Conservation (phyloP, 352 stramenopile genomes). For the Pilasporangium apinafurcum region DNA sequence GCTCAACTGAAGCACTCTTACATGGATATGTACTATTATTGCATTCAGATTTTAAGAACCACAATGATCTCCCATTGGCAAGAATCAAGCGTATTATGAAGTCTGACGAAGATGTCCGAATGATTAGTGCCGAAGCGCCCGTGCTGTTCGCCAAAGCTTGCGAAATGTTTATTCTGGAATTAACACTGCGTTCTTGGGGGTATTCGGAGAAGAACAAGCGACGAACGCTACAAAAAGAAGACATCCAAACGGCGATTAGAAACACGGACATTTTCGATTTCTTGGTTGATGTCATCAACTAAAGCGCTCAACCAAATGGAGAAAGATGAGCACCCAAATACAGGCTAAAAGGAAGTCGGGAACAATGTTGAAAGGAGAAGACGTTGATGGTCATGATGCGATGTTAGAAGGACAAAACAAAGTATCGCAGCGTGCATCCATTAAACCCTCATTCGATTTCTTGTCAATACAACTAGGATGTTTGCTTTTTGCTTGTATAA, state of each 20-base stretch:
- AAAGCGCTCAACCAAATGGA: too few species aligned
- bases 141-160: conserved; percentile 99
- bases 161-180: conserved; percentile 99
- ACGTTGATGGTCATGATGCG: too few species aligned
- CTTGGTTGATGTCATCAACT: conserved; percentile 93
- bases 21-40: too few species aligned
- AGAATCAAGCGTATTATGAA: conserved; percentile 99
- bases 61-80: conserved; percentile 98
- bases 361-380: too few species aligned
- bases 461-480: too few species aligned
- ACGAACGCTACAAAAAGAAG: conserved; percentile 97
- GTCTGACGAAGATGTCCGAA: conserved; percentile 96
- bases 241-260: conserved; percentile 96
- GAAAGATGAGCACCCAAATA: too few species aligned
- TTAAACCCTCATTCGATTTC: too few species aligned
- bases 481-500: too few species aligned
- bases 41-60: conserved; percentile 98
- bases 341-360: too few species aligned
- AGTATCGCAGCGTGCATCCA: too few species aligned
- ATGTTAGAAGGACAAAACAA: too few species aligned
- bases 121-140: conserved; percentile 98
- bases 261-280: conserved; percentile 99
- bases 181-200: conserved; percentile 92
- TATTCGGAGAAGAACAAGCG: conserved; percentile 88
- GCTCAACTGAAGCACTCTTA: too few species aligned